Evolutionary conservation across 768 basidiomycete genomes (phyloP), one percentile per base, ranked within the genome.

Genomic region (Phlebiopsis gigantea): DNA sequence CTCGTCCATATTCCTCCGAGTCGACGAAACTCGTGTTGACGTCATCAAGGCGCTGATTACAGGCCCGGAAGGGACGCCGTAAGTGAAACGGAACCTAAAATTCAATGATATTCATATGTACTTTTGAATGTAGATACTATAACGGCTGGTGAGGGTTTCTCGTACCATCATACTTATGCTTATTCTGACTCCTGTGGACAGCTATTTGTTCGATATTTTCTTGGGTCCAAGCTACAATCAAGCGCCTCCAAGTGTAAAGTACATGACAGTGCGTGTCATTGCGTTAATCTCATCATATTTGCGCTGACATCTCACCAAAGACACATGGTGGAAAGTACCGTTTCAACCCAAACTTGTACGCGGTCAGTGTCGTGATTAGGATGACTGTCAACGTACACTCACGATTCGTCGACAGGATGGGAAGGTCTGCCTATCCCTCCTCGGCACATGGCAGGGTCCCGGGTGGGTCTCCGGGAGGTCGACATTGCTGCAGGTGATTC

Each of bases 311-410:
- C 34, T 46, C 41, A 30, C 22, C 21, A 17, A 53, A 92, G 88
- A 94, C 93, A 1, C 87, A 90, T 60, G 90, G 88, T 6, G 92
- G 92, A 29, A 91, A 87, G 71, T 94, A 75, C 70, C 83, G 95
- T 44, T 93, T 96, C 73, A 97, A 97, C 63, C 95, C 95, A 2
- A 98, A 97, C 70, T 76, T 97, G 29, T 98, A 94, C 69, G 93
- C 92, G 53, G 90, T 88, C 68, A 64, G 81, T 74, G 55, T 28
- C 45, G 41, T 53, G 56, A 53, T 29, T 26, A 42, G 28, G n/a
- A 19, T 12, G 19, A 15, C 51, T 59, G 22, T 57, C 22, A 1
- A 25, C 58, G 29, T 15, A 44, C 29, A 46, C 34, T 59, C 3
- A 39, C 34, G 3, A 39, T 17, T 10, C 17, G 17, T 39, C 2